Conservation (phyloP, 306 rosid species). For the Myrica gale region DNA sequence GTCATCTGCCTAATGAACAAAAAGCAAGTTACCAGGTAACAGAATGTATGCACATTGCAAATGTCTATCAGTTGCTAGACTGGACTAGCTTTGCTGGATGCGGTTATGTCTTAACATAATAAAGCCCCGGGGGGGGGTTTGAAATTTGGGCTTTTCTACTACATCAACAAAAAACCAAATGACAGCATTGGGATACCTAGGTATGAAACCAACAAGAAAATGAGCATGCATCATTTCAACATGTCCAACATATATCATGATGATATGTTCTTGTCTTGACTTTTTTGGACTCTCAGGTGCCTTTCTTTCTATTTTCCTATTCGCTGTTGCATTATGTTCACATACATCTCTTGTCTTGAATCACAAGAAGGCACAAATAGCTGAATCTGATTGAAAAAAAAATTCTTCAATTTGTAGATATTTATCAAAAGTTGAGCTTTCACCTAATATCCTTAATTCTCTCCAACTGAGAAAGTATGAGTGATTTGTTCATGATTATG, state of each 20-base stretch:
- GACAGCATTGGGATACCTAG: neutral
- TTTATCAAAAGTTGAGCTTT: too few relatives aligned
- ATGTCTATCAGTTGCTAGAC: neutral
- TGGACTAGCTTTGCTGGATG: neutral
- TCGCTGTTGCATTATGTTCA: neutral
- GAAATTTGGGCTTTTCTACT: neutral
- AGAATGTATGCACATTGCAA: neutral
- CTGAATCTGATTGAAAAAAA: neutral
- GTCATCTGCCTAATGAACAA: neutral
- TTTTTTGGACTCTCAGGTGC: neutral
- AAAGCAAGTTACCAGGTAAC: neutral
- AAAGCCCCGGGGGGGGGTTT: neutral
- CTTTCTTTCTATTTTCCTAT: neutral
- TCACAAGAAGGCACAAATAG: neutral
- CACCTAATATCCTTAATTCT: neutral
- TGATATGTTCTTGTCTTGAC: neutral
- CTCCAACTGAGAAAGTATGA: neutral
- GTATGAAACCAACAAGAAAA: neutral
- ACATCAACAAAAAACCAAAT: neutral
- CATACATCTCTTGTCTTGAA: neutral
- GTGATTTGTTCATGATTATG: constrained; percentile 27
- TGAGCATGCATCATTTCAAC: neutral
- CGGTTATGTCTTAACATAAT: neutral
- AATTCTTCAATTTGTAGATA: neutral
- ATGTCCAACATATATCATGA: neutral